Percentiles rank a stretch among this genome's conserved stretches.
These are phyloP conservation scores for Isoetes engelmannii DNA, from an alignment of 83 land plant species.

Conservation along the genomic window DNA sequence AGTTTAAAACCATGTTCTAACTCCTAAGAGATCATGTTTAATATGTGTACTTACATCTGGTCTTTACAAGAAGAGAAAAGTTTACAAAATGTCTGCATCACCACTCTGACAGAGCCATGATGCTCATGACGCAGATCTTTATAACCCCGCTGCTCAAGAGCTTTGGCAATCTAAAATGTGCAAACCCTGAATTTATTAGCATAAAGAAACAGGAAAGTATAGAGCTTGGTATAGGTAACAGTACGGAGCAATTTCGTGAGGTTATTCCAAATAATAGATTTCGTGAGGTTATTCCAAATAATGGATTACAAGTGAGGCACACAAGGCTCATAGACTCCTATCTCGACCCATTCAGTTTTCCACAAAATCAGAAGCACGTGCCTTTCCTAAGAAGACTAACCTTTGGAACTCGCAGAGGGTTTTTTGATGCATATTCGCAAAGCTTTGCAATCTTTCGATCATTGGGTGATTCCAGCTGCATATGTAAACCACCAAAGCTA, in stretches of 20 bases:
- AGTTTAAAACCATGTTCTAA: too few species aligned
- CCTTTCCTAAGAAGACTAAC: slow-evolving; percentile 25
- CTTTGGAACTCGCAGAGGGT: slow-evolving; percentile 84
- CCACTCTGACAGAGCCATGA: slow-evolving; percentile 56
- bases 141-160: slow-evolving; percentile 85
- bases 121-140: slow-evolving; percentile 80
- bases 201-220: too few species aligned
- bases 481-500: background rate
- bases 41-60: slow-evolving; percentile 61
- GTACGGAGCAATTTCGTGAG: too few species aligned
- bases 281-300: too few species aligned
- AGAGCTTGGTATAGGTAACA: too few species aligned
- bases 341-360: too few species aligned
- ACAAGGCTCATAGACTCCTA: too few species aligned
- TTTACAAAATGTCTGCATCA: slow-evolving; percentile 74
- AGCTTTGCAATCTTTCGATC: slow-evolving; percentile 75
- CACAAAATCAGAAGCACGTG: too few species aligned
- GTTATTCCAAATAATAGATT: too few species aligned
- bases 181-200: background rate
- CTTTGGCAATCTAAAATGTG: slow-evolving; percentile 49
- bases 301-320: too few species aligned
- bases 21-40: too few species aligned
- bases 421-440: slow-evolving; percentile 80
- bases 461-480: slow-evolving; percentile 68
- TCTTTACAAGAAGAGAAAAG: slow-evolving; percentile 72